Base-by-base conservation (phyloP, 2,329 filamentous ascomycete species). In the Davidsoniella australis region DNA sequence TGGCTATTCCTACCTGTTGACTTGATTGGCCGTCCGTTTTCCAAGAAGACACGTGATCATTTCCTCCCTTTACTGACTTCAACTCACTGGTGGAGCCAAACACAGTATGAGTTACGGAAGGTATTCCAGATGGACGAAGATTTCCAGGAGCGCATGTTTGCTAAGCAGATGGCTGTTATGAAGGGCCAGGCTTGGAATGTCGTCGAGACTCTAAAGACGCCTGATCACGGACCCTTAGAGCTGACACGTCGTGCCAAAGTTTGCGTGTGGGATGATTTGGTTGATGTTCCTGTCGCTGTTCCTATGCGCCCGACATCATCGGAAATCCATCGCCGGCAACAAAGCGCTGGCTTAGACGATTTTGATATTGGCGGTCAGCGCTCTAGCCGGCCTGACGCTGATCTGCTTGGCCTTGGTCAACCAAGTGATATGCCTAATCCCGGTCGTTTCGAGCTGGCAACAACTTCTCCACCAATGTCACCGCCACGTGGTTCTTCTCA, bases 131-230 rank as follows among this genome's bases (percentile, higher is more conserved):
- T 93, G 61, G 91, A 98, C 63, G 79, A 82, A 2, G 91, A 98
- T 64, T 98, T 98, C 64, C 86, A 96, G 62, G 91, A 98, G 66
- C 82, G 85, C 64, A 98, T 98, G 91, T 98, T 94, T 66, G 86
- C 86, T n/a, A 80, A 85, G 56, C 91, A 98, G 61, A 93, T 98
- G 54, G 89, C 91, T 1, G 91, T 98, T 52, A 94, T 98, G 86
- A 98, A 98, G 65, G 91, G 91, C 9, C 91, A 98, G 62, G 91
- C 91, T 0, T 98, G 91, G 87, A 98, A 98, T 61, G 91, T 98
- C 0, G 91, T 98, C 4, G 91, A 98, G 67, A 95, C 91, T 0
- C 72, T 98, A 54, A 98, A 98, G 63, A 84, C 84, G 16, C 71
- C 78, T 0, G 91, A 96, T 59, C 89, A 96, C 60, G 91, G 91